Evolutionary conservation across 2,329 filamentous ascomycete species (phyloP), one percentile per base, ranked within the genome.

Genomic region (Stenocarpella maydis): DNA sequence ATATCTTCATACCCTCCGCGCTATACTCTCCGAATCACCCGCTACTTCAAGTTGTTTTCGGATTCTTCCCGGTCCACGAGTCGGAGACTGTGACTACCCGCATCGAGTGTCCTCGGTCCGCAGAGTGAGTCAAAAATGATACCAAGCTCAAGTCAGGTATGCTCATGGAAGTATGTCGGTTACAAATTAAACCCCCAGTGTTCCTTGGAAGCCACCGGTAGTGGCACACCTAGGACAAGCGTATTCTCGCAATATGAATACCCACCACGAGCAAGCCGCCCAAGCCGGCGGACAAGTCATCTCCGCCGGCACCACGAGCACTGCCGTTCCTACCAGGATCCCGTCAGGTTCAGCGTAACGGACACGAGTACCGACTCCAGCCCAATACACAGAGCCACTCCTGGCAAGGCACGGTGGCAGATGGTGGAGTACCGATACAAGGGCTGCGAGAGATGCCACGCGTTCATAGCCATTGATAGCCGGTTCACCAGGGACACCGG

Each of bases 361-460:
- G 9, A 17, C 12, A 43, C 15, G 4, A 26, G 2, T 2, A 39
- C 14, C 14, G 7, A 19, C 3, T 43, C 9, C 17, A 1, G 15
- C 24, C 17, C 45, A 65, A 8, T 34, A 53, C 3, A 19, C 17
- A 24, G 5, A 17, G 4, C 17, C 8, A 7, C 0, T 4, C 12
- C 24, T 2, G 3, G 31, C 9, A 17, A 10, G 21, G 24, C 39
- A 7, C 39, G 21, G 3, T 45, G 55, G 15, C 24, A 43, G 39
- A 65, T 43, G 14, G 9, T 65, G 10, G 61, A 65, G 17, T 43
- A 26, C 12, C 49, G n/a, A 26, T 47, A 65, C 21, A 53, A 52
- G 21, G 47, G 19, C 34, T 65, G 61, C 61, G 47, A 50, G 10
- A 21, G 17, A 15, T 65, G 61, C 34, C 34, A 43, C 31, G n/a